Evolutionary conservation across 1,139 yeast species (phyloP), one percentile per base, ranked within the genome.

Genomic region (Suhomyces coccinellae): DNA sequence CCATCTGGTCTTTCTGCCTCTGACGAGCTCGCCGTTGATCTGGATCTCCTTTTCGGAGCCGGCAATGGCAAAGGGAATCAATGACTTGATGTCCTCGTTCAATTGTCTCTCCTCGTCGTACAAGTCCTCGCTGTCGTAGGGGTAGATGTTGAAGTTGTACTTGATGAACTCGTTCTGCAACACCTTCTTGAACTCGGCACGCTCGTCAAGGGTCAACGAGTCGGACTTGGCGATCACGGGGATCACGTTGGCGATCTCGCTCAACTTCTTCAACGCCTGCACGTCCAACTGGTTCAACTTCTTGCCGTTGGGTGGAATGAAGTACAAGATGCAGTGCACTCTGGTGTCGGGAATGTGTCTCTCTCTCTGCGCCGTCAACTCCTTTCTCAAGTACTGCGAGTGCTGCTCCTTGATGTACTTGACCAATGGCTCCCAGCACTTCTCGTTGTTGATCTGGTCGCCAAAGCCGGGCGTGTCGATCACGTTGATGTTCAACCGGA

Each of bases 381-480:
- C 99, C 67, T 88, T 88, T 69, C 98, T 85, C 64, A 93, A 78
- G 65, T 87, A 93, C 59, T 85, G 87, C 29, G 96, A 87, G 67
- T 93, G 96, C 71, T 93, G 99, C 66, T 93, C 99, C 71, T 91
- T 90, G 64, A 93, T 89, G 69, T 91, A 91, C 69, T 89, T 90
- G 56, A 91, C 85, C 56, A 93, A 85, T 38, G 97, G 97, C 57
- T 93, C 98, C 98, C 98, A 93, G 59, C 91, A 93, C 67, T 87
- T 86, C 59, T 90, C 96, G 68, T 93, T 93, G 71, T 93, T 89
- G 58, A 93, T 86, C 68, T 88, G 96, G 71, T 93, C 99, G 33
- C 97, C 98, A 72, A 89, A 93, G 8, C 99, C 99, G 11, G 98
- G 98, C 8, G 98, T 93, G 64, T 93, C 99, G 63, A 93, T 87